Conservation (phyloP, 306 rosid species). For the Cucurbita maxima region DNA sequence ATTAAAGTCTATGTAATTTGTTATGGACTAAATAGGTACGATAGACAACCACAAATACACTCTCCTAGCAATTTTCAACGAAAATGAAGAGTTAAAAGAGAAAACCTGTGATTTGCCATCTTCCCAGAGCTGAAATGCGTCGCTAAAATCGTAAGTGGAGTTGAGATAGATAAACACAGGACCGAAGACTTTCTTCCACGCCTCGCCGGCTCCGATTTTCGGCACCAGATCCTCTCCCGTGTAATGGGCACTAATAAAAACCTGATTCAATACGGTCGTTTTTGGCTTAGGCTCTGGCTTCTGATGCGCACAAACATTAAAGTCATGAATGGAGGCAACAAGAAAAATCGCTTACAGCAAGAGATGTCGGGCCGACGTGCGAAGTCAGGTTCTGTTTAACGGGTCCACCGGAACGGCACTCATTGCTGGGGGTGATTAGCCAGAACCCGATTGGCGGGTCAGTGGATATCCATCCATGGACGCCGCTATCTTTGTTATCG, state of each 20-base stretch:
- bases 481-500: constrained; percentile 23
- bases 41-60: no score
- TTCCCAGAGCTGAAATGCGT: constrained; percentile 24
- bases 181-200: constrained; percentile 39
- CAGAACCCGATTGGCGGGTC: constrained; percentile 24
- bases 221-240: constrained; percentile 35
- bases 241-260: constrained; percentile 37
- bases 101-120: constrained; percentile 29
- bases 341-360: constrained; percentile 43
- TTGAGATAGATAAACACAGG: constrained; percentile 29
- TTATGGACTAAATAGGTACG: no score
- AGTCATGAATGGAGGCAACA: neutral
- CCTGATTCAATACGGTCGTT: neutral
- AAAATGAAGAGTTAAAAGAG: neutral
- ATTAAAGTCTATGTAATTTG: no score
- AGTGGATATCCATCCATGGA: constrained; percentile 32
- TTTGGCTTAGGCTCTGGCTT: neutral
- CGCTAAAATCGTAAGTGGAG: constrained; percentile 13
- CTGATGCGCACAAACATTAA: neutral
- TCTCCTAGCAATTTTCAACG: neutral
- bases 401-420: constrained; percentile 67
- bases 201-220: constrained; percentile 21
- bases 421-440: constrained; percentile 34
- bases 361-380: constrained; percentile 88
- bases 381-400: constrained; percentile 78